phyloP scores from a whole-genome alignment of 371 early-diverging fungal genomes.

The Apophysomyces ossiformis region DNA sequence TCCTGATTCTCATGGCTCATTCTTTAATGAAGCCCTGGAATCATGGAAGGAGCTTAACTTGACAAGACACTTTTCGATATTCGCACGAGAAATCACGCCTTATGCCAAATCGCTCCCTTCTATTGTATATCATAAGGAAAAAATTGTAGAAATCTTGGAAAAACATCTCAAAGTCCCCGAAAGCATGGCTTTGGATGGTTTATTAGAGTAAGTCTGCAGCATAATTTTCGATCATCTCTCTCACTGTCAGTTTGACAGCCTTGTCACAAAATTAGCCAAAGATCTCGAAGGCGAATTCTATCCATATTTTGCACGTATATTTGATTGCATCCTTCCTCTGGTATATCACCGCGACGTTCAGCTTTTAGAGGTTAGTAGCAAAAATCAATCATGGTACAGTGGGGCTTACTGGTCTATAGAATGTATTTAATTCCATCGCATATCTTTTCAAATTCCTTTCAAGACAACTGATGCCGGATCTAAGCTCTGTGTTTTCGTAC shows the following conservation, averaged over 20 bases:
- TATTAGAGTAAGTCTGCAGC: conserved; percentile 65
- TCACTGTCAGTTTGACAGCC: conserved; percentile 37
- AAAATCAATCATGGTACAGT: background rate
- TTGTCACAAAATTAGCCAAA: conserved; percentile 80
- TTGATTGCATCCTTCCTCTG: conserved; percentile 65
- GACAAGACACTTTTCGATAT: conserved; percentile 78
- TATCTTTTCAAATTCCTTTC: conserved; percentile 90
- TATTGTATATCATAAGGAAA: conserved; percentile 87
- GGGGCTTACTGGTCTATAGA: conserved; percentile 42
- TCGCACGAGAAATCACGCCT: conserved; percentile 66
- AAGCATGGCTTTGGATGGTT: conserved; percentile 73
- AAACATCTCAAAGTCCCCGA: conserved; percentile 64
- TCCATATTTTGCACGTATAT: conserved; percentile 72
- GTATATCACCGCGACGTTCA: conserved; percentile 70
- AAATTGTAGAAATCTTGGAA: conserved; percentile 71
- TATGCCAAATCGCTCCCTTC: conserved; percentile 80
- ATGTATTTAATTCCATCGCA: conserved; percentile 86
- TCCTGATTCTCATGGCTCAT: conserved; percentile 75
- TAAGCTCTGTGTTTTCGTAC: conserved; percentile 73
- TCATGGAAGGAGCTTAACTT: conserved; percentile 88
- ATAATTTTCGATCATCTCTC: background rate
- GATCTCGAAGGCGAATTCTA: conserved; percentile 93
- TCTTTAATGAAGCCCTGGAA: conserved; percentile 79
- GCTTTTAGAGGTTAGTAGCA: conserved; percentile 70
- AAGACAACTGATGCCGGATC: conserved; percentile 66